Evolutionary conservation across 257 asterid genomes (phyloP).

Genomic region (Apocynum venetum): DNA sequence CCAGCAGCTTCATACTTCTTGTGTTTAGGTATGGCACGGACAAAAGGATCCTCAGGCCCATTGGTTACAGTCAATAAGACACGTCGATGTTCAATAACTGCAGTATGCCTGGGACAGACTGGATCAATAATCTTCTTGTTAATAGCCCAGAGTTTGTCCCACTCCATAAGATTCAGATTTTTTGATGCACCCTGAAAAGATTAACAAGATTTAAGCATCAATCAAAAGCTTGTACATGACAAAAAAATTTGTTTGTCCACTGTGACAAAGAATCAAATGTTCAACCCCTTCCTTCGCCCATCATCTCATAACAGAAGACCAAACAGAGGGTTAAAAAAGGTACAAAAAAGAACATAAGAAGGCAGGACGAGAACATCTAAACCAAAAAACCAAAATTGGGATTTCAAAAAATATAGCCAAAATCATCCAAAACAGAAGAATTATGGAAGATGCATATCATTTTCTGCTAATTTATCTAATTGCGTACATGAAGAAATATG

Average conservation of each 20-base stretch:
- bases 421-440: not conserved
- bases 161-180: constrained; percentile 96
- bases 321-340: not conserved
- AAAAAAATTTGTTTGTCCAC: not conserved
- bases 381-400: not conserved
- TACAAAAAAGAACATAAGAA: not conserved
- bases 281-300: not conserved
- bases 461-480: not conserved
- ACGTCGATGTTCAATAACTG: constrained; percentile 60
- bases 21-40: constrained; percentile 69
- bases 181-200: constrained; percentile 89
- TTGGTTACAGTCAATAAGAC: constrained; percentile 58
- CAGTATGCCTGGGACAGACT: constrained; percentile 93
- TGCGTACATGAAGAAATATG: not conserved
- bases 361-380: not conserved
- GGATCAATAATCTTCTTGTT: constrained; percentile 93
- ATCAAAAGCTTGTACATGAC: not conserved
- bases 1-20: constrained; percentile 94
- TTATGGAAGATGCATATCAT: not conserved
- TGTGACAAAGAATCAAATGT: not conserved
- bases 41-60: constrained; percentile 72
- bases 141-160: constrained; percentile 98
- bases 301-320: not conserved
- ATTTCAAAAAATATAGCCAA: not conserved
- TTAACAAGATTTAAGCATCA: constrained; percentile 7